Conservation (phyloP, 2,329 filamentous ascomycete species). For the Aspergillus tanneri region DNA sequence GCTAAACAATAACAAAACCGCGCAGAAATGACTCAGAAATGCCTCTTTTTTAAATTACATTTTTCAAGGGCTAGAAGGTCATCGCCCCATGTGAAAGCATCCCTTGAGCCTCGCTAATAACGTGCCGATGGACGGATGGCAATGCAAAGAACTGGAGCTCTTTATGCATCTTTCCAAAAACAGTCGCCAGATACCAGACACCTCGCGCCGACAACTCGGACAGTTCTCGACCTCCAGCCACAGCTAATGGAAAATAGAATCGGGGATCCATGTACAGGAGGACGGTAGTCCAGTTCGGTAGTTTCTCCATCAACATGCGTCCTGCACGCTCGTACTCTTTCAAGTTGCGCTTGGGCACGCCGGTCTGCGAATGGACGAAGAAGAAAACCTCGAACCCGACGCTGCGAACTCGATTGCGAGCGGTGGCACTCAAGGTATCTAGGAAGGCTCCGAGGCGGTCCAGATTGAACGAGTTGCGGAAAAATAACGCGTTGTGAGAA, state of each 20-base stretch:
- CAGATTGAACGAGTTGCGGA: slow-evolving; percentile 35
- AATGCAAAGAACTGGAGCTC: slow-evolving; percentile 35
- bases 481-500: slow-evolving; percentile 37
- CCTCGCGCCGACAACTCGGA: slow-evolving; percentile 32
- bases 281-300: slow-evolving; percentile 29
- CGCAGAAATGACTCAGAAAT: no score
- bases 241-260: slow-evolving; percentile 32
- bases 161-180: slow-evolving; percentile 27
- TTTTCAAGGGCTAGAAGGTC: no score
- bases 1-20: neutral
- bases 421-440: slow-evolving; percentile 33
- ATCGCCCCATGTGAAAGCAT: slow-evolving; percentile 7
- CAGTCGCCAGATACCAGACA: slow-evolving; percentile 31
- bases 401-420: slow-evolving; percentile 32
- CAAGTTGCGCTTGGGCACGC: slow-evolving; percentile 34
- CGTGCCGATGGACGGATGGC: slow-evolving; percentile 26
- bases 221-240: slow-evolving; percentile 29
- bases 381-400: slow-evolving; percentile 39
- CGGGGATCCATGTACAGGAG: slow-evolving; percentile 37
- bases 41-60: no score
- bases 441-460: slow-evolving; percentile 32
- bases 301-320: slow-evolving; percentile 23
- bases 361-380: slow-evolving; percentile 37
- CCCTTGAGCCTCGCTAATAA: slow-evolving; percentile 24
- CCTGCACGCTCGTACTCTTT: slow-evolving; percentile 32